phyloP scores from a whole-genome alignment of 768 basidiomycete species.

The Lentinula aciculospora region DNA sequence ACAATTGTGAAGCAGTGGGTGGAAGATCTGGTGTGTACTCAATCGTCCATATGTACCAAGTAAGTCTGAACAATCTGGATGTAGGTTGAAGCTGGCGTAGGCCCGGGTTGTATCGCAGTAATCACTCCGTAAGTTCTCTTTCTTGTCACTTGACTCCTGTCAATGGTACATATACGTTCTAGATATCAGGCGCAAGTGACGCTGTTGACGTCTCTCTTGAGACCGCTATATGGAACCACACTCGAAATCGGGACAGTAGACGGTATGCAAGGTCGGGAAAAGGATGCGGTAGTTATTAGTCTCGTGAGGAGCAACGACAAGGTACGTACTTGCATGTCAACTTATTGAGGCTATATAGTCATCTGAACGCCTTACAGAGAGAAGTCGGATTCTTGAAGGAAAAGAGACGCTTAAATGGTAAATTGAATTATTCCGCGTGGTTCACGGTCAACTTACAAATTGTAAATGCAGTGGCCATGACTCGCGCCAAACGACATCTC shows the following conservation, averaged over 20 bases:
- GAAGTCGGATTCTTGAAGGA: slow-evolving; percentile 96
- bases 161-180: slow-evolving; percentile 32
- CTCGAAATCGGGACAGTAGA: slow-evolving; percentile 95
- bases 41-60: background rate
- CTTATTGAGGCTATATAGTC: slow-evolving; percentile 6
- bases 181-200: slow-evolving; percentile 90
- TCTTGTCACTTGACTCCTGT: background rate
- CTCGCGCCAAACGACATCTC: slow-evolving; percentile 81
- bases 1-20: slow-evolving; percentile 86
- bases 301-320: slow-evolving; percentile 90
- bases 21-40: slow-evolving; percentile 54
- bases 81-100: slow-evolving; percentile 57
- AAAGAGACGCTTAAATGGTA: slow-evolving; percentile 84
- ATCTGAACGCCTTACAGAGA: slow-evolving; percentile 35
- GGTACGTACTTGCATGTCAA: slow-evolving; percentile 28
- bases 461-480: slow-evolving; percentile 73
- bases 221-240: slow-evolving; percentile 56
- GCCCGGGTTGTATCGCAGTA: slow-evolving; percentile 73
- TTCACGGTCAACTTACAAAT: slow-evolving; percentile 1
- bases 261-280: slow-evolving; percentile 96
- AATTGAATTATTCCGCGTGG: slow-evolving; percentile 11
- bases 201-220: slow-evolving; percentile 70
- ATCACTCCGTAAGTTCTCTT: slow-evolving; percentile 66
- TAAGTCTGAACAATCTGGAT: too few relatives aligned
- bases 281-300: slow-evolving; percentile 88